Base-by-base conservation (phyloP, 1,284 basidiomycete genomes). In the Ceratobasidium sp. region DNA sequence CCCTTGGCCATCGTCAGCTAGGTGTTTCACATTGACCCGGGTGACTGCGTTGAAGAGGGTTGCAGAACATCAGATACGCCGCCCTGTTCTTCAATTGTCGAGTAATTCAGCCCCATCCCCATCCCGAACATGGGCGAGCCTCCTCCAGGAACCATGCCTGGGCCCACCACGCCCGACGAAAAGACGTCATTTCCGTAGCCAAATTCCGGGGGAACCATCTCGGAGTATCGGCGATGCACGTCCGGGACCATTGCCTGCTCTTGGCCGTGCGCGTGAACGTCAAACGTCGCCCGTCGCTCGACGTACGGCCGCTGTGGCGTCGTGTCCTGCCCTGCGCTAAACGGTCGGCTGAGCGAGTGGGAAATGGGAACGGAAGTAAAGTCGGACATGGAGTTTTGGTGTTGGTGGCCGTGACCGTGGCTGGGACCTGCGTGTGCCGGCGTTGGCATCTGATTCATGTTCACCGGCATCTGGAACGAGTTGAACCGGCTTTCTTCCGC, bases 351-450 rank as follows among this genome's bases (percentile, higher is more conserved):
- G 44, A 63, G 50, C 57, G 57, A 59, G 26, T 74, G 73, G 35
- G 73, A 46, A 44, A 74, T 74, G 49, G 73, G 73, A 49, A 74
- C 55, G 28, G 67, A 55, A 38, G 67, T 54, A 50, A 74, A 74
- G 58, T 74, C 73, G 55, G 67, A 52, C 57, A 74, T 58, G n/a
- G 73, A 74, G 26, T 43, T 59, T 28, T 69, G 58, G 67, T 72
- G 73, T 18, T 63, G 58, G 44, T 74, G 73, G 28, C 55, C 55
- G 28, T 55, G 50, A 9, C 26, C 44, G 46, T 44, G 55, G 62
- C 49, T 46, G 47, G 41, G 59, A 21, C 66, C 49, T 21, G 63
- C 46, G 58, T 43, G 35, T 11, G 64, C 47, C 67, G 54, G 64
- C n/a, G 73, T 21, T 44, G 62, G 61, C 59, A 73, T 66, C 38